Evolutionary conservation across 2,329 filamentous ascomycete species (phyloP), one percentile per base, ranked within the genome.

Genomic region (Aspergillus clavatus): DNA sequence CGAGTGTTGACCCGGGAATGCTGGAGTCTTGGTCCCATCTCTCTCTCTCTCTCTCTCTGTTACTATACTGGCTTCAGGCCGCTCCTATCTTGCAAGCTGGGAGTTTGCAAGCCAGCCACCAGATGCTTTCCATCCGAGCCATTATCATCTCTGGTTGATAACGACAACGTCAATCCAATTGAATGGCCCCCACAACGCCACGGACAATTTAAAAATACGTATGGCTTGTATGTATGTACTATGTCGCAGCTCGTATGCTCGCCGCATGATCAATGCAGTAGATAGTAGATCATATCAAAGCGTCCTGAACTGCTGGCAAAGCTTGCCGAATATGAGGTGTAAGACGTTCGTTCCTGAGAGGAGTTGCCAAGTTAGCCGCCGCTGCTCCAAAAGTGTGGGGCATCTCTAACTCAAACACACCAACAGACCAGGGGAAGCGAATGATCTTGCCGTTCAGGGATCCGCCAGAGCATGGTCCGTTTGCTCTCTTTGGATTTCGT

Each of bases 391-490:
- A 38, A 40, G 18, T 37, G 59, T 58, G 59, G 59, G 53, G 53
- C 51, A 40, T 48, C 44, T 62, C 38, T 62, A 62, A 52, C 55
- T 63, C 60, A 63, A 65, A 65, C 62, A 54, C 60, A 51, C 61
- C 60, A 61, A 43, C 35, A 45, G 40, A 48, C 58, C 53, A 60
- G n/a, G 52, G 21, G 38, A 29, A 39, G 43, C 29, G 47, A 47
- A 52, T 42, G 41, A 46, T 46, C 46, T 39, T 47, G 43, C 40
- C 45, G 44, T 51, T 50, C 36, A 39, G 38, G 31, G 31, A 44
- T 48, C 46, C 31, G 23, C 36, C 19, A 38, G 31, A 29, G 40
- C 8, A 29, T 23, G 31, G 29, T 24, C 22, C 26, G 31, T 29
- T 27, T 36, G 31, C 38, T n/a, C 37, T 29, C 27, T 37, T 4